Evolutionary conservation across 768 basidiomycete genomes (phyloP).

Genomic region (Boletus rubescentipes): DNA sequence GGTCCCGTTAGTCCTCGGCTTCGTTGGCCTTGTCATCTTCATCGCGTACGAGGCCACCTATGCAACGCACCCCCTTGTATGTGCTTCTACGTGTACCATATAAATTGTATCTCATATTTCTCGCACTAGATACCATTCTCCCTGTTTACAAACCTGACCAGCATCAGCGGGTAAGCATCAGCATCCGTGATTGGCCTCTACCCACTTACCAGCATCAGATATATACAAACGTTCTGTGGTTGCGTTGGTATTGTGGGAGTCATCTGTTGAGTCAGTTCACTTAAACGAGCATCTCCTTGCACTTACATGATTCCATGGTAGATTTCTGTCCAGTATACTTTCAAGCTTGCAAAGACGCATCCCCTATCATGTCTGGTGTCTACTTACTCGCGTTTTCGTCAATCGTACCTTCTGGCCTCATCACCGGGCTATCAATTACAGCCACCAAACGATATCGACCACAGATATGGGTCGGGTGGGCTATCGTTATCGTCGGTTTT

Average conservation of each 20-base stretch:
- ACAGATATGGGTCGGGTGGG: conserved; percentile 35
- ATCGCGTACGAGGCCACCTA: conserved; percentile 37
- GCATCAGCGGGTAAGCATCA: conserved; percentile 24
- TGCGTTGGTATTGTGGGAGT: conserved; percentile 10
- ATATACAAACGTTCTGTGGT: conserved; percentile 26
- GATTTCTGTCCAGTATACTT: conserved; percentile 45
- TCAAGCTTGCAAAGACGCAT: conserved; percentile 39
- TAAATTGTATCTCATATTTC: not conserved
- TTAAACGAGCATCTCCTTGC: not conserved
- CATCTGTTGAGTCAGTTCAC: conserved; percentile 24
- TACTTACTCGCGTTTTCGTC: conserved; percentile 13
- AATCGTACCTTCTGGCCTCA: too few relatives aligned
- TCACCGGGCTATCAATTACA: conserved; percentile 30
- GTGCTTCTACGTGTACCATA: too few relatives aligned
- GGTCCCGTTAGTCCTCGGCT: conserved; percentile 43
- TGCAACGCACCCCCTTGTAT: conserved; percentile 18
- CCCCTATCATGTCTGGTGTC: conserved; percentile 32
- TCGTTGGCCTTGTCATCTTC: conserved; percentile 19
- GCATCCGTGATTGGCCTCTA: not conserved
- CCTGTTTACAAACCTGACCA: conserved; percentile 29
- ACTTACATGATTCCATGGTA: conserved; percentile 3
- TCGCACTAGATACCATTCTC: conserved; percentile 12
- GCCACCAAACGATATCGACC: conserved; percentile 32
- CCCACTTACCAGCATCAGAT: conserved; percentile 12
- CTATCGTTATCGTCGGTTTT: conserved; percentile 32